These are phyloP conservation scores for Leccinum sublutescens DNA, from an alignment of 768 basidiomycete genomes.

Conservation along the genomic window DNA sequence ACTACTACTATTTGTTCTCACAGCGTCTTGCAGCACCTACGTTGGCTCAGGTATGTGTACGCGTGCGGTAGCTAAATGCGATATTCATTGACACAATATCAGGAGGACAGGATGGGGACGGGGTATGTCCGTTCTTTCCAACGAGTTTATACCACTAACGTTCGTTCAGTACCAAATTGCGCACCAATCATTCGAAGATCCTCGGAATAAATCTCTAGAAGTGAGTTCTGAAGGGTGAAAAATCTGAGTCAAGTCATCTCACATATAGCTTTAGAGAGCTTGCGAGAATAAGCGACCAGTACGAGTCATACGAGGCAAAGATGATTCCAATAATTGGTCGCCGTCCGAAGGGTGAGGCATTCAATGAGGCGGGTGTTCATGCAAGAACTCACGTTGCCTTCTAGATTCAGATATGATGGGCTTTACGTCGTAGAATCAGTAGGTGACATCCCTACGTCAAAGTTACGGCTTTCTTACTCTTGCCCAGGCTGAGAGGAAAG, in stretches of 20 bases:
- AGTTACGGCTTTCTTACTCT: conserved; percentile 4
- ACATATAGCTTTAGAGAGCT: conserved; percentile 28
- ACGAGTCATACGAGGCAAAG: conserved; percentile 38
- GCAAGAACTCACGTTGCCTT: not conserved
- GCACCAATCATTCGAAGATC: conserved; percentile 24
- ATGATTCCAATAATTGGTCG: conserved; percentile 14
- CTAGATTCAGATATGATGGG: conserved; percentile 34
- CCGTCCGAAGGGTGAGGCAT: conserved; percentile 23
- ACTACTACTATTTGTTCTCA: conserved; percentile 1
- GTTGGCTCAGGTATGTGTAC: conserved; percentile 33
- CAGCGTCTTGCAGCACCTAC: conserved; percentile 27
- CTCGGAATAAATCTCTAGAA: conserved; percentile 18
- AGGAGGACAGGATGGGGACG: conserved; percentile 25
- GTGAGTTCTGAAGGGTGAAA: conserved; percentile 9
- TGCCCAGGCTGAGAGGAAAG: conserved; percentile 15
- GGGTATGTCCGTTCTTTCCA: conserved; percentile 12
- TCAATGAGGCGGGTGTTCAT: not conserved
- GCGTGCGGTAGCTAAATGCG: not conserved
- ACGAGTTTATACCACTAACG: not conserved
- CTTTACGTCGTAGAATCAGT: conserved; percentile 30
- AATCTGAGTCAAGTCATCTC: not conserved
- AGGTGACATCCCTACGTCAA: not conserved
- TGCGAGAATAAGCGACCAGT: conserved; percentile 30
- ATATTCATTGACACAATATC: not conserved
- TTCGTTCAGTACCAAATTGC: conserved; percentile 19